A percentile compares a stretch with the other conserved stretches of the same genome.
Conservation (phyloP, 805 yeast species). For the Pichia cephalocereana region DNA sequence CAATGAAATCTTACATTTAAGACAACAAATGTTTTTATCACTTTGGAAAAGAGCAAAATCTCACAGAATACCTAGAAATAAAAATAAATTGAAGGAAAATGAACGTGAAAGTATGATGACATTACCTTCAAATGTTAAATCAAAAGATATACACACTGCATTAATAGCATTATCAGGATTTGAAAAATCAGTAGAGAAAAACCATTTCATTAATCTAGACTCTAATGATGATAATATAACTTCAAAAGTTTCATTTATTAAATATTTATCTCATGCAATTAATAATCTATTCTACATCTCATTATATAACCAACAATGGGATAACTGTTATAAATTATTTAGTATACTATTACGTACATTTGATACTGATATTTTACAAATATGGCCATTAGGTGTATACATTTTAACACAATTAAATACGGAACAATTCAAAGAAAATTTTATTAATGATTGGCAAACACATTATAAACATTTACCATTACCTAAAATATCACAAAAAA, state of each 20-base stretch:
- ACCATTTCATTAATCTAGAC: neutral
- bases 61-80: neutral
- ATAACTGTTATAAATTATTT: conserved; percentile 43
- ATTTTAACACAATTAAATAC: conserved; percentile 30
- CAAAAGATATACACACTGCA: neutral
- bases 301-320: conserved; percentile 44
- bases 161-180: neutral
- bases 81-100: neutral
- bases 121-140: neutral
- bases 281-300: conserved; percentile 38
- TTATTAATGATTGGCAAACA: neutral
- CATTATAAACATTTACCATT: neutral
- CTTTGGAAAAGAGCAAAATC: neutral
- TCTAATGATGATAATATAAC: neutral
- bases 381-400: conserved; percentile 61
- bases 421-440: conserved; percentile 13
- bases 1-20: conserved; percentile 1
- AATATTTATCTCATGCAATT: conserved; percentile 22
- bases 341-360: conserved; percentile 40
- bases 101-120: neutral
- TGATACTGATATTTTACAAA: conserved; percentile 40
- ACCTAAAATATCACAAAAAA: neutral
- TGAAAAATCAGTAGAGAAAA: neutral
- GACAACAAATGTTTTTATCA: conserved; percentile 6
- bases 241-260: conserved; percentile 3